phyloP scores from a whole-genome alignment of 1,284 basidiomycete genomes.

The Meira nashicola region DNA sequence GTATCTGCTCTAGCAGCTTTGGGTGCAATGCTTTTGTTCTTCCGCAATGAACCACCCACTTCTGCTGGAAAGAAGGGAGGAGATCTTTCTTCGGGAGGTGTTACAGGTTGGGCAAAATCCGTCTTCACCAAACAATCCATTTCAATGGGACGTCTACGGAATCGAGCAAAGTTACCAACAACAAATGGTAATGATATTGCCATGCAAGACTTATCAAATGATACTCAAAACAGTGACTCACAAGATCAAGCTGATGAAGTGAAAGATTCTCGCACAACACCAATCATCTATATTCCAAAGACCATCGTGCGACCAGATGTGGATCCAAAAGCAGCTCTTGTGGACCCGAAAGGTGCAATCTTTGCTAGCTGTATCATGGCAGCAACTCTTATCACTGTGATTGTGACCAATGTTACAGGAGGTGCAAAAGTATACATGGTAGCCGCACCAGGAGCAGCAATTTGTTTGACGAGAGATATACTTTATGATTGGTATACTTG shows the following conservation, averaged over 20 bases:
- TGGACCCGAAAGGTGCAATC: slow-evolving; percentile 59
- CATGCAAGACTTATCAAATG: neutral
- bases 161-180: neutral
- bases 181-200: neutral
- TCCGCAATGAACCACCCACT: slow-evolving; percentile 23
- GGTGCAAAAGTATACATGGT: slow-evolving; percentile 64
- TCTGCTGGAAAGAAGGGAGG: neutral
- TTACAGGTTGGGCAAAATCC: neutral
- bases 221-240: neutral
- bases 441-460: slow-evolving; percentile 75
- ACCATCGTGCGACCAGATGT: slow-evolving; percentile 56
- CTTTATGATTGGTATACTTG: slow-evolving; percentile 58
- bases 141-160: neutral
- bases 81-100: neutral
- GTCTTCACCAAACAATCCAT: neutral
- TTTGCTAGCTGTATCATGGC: slow-evolving; percentile 58
- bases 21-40: slow-evolving; percentile 31
- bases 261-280: neutral
- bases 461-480: slow-evolving; percentile 68
- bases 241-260: neutral
- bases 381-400: slow-evolving; percentile 60
- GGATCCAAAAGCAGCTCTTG: slow-evolving; percentile 56
- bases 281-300: slow-evolving; percentile 53
- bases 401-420: slow-evolving; percentile 60
- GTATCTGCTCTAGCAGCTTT: slow-evolving; percentile 34